Conservation (phyloP, 176 grass and related monocot species). For the Aegilops longissima region DNA sequence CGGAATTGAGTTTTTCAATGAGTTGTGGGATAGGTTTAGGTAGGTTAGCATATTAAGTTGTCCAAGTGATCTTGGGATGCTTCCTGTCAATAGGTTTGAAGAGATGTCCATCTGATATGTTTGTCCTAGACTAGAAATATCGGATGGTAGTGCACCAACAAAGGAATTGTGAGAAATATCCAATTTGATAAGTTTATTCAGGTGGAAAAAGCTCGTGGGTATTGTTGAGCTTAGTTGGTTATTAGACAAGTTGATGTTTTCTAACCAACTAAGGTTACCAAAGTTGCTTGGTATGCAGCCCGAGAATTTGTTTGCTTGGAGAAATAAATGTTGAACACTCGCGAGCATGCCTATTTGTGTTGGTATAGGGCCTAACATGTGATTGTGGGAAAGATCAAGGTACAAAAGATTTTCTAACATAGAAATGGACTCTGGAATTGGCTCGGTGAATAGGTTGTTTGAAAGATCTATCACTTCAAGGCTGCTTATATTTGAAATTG, state of each 20-base stretch:
- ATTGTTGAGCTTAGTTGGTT: not conserved
- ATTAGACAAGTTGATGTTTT: not conserved
- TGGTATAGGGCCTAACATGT: not conserved
- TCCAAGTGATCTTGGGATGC: not conserved
- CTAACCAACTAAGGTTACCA: not conserved
- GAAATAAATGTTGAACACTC: not conserved
- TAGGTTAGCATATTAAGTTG: not conserved
- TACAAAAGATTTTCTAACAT: not conserved
- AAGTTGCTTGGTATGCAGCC: not conserved
- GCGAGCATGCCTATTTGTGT: not conserved
- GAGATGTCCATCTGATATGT: not conserved
- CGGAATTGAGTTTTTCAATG: not conserved
- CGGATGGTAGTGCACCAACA: not conserved
- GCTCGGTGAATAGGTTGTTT: not conserved
- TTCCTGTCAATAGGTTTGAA: not conserved
- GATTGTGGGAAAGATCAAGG: not conserved
- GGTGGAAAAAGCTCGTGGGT: not conserved
- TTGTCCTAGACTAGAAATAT: not conserved
- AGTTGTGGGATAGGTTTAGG: not conserved
- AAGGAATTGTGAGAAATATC: not conserved
- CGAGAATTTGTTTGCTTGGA: not conserved
- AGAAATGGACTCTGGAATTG: not conserved
- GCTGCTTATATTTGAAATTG: not conserved
- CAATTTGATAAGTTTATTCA: not conserved
- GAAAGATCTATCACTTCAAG: not conserved